Conservation (phyloP, 1,139 yeast genomes). For the Saccharomyces hybrid region DNA sequence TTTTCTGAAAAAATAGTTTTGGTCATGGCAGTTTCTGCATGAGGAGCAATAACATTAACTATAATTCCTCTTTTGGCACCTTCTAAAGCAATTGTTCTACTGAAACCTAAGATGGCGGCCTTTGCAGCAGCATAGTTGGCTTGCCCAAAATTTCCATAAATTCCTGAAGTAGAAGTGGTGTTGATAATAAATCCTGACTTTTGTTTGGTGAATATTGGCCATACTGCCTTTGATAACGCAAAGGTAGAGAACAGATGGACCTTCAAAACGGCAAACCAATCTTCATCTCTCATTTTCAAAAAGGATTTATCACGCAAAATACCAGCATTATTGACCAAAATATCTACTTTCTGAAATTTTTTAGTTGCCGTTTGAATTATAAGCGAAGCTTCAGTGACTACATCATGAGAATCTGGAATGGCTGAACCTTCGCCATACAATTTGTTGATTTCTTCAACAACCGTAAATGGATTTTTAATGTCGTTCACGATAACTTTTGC, state of each 20-base stretch:
- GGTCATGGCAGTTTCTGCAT: constrained; percentile 97
- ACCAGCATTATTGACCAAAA: constrained; percentile 89
- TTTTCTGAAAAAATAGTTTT: constrained; percentile 69
- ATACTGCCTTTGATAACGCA: constrained; percentile 79
- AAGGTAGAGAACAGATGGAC: constrained; percentile 82
- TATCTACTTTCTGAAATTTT: constrained; percentile 77
- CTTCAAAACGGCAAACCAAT: constrained; percentile 75
- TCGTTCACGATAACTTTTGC: constrained; percentile 95
- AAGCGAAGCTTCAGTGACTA: constrained; percentile 66
- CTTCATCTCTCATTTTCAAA: constrained; percentile 71
- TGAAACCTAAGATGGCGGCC: constrained; percentile 77
- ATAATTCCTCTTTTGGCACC: constrained; percentile 73
- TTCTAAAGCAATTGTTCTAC: constrained; percentile 82
- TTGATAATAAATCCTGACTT: constrained; percentile 77
- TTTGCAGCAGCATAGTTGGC: constrained; percentile 94
- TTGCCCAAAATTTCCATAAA: constrained; percentile 96
- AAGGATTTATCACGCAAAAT: constrained; percentile 87
- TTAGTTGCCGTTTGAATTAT: constrained; percentile 74
- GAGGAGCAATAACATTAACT: constrained; percentile 87
- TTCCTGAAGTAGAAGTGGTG: constrained; percentile 91
- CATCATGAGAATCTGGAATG: constrained; percentile 75
- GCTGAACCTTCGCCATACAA: constrained; percentile 66
- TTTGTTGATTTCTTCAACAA: constrained; percentile 67
- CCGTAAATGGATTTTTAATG: constrained; percentile 64
- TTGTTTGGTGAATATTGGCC: constrained; percentile 81